Base-by-base conservation (phyloP, 805 yeast genomes). In the Jamesozyma jinghongensis region DNA sequence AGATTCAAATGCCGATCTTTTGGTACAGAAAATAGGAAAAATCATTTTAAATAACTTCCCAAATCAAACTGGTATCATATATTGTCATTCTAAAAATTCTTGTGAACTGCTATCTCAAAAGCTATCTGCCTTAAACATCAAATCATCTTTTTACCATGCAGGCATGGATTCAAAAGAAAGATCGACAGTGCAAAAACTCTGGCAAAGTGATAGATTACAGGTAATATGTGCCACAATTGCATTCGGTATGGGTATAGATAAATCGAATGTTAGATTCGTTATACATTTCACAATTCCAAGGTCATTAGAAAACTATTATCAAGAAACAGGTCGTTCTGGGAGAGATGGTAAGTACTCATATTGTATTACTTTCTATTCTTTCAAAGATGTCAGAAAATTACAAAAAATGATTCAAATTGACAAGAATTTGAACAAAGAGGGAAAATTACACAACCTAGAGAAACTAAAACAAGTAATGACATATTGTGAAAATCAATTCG, bases 221-320 rank as follows among this genome's bases (percentile, higher is more conserved):
- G 81, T 88, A 1, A 87, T 92, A 12, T 90, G 97, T 66, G 98
- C 98, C 0, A 92, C 98, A 0, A 83, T 92, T 53, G 98, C 98
- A 0, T 92, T 92, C 70, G 98, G 98, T 20, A 92, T 92, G 98
- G 98, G 98, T 36, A 90, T 92, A 42, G 98, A 92, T 63, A 92
- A 92, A 59, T 84, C 96, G 0, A 94, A 92, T 62, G 98, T 92
- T 11, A 68, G 98, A 36, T 88, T 73, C 66, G 97, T 92, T 3
- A 77, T 85, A 32, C 98, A 92, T 63, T 70, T 81, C 47, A 84
- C 92, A 5, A 65, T 92, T 19, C 97, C 98, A 0, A 68, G 96
- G 52, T 85, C 86, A 40, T 67, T 92, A 48, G 98, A 92, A 63
- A 97, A 97, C 0, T 92, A 92, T 60, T 92, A 92, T 54, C 98